Evolutionary conservation across 2,329 filamentous ascomycete species (phyloP).

Genomic region (Aspergillus pseudoviridinutans): DNA sequence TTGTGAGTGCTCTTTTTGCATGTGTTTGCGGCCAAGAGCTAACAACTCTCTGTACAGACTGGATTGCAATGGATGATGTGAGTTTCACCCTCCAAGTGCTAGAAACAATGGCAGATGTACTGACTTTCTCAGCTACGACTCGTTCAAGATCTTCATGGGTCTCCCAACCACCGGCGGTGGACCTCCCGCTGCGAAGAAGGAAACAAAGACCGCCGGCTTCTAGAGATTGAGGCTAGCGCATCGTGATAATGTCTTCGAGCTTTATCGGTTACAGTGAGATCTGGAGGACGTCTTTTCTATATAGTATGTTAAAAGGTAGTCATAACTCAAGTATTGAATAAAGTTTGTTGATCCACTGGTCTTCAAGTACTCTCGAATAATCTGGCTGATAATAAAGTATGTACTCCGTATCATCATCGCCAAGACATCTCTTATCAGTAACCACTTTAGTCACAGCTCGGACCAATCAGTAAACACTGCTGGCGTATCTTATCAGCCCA

Average conservation of each 20-base stretch:
- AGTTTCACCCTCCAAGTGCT: slow-evolving; percentile 34
- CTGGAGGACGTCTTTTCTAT: not conserved
- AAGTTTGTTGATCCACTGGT: not conserved
- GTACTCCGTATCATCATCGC: slow-evolving; percentile 1
- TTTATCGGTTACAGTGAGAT: not conserved
- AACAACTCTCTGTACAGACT: slow-evolving; percentile 44
- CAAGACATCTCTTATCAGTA: slow-evolving; percentile 19
- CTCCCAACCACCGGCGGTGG: slow-evolving; percentile 75
- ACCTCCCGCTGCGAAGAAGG: slow-evolving; percentile 49
- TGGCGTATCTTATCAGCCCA: slow-evolving; percentile 26
- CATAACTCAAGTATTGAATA: not conserved
- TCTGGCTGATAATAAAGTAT: not conserved
- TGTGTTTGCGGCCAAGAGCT: slow-evolving; percentile 8
- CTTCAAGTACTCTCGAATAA: not conserved
- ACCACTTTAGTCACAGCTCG: slow-evolving; percentile 18
- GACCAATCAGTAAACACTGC: slow-evolving; percentile 14
- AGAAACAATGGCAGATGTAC: slow-evolving; percentile 3
- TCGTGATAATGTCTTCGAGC: not conserved
- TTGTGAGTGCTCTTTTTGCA: slow-evolving; percentile 35
- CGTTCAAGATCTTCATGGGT: slow-evolving; percentile 87
- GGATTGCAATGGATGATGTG: slow-evolving; percentile 94
- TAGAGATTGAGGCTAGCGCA: not conserved
- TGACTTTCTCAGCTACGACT: slow-evolving; percentile 52
- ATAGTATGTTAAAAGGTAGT: not conserved
- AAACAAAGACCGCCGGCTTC: slow-evolving; percentile 7